Base-by-base conservation (phyloP, 768 basidiomycete genomes). In the Hygrophoropsis aurantiaca region DNA sequence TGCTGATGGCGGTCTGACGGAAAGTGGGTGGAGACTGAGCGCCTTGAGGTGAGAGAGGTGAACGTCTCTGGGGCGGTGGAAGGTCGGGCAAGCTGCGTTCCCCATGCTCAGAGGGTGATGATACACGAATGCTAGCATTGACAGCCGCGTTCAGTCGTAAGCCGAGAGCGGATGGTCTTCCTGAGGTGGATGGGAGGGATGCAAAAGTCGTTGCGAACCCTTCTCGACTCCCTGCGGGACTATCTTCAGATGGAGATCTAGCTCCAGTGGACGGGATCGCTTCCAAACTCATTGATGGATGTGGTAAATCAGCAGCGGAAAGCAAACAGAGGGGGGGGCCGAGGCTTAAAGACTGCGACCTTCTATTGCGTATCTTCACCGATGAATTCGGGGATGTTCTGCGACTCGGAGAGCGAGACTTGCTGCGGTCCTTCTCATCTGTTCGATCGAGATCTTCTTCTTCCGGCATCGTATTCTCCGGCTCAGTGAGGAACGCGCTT, bases 1-100 rank as follows among this genome's bases (percentile, higher is more conserved):
- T 82, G 56, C 86, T 88, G 52, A 89, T 75, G 15, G 87, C 78
- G n/a, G 84, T 81, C 57, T 81, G 84, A 18, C 84, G 69, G 51
- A 77, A 67, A 21, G 71, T 67, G 10, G 69, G 64, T 35, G 65
- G 59, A 20, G 59, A 48, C 43, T 46, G 54, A 30, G 50, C 27
- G 16, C 21, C 11, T 18, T 47, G 53, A 27, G 54, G 50, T 1
- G 49, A 27, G 20, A 42, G 20, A 6, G 46, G 27, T 9, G 27
- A 15, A 34, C 53, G 56, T 46, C 44, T 52, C 36, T 42, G 49
- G 38, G 54, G 27, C 44, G 56, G 57, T 48, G 67, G 58, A 55
- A 62, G 50, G 48, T 62, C 56, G 26, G 68, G 67, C 32, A 65
- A 50, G 34, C 58, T 56, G 33, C 63, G 65, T 40, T 65, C 59